These are phyloP conservation scores for Trametes meyenii DNA, from an alignment of 768 basidiomycete genomes.

Conservation along the genomic window DNA sequence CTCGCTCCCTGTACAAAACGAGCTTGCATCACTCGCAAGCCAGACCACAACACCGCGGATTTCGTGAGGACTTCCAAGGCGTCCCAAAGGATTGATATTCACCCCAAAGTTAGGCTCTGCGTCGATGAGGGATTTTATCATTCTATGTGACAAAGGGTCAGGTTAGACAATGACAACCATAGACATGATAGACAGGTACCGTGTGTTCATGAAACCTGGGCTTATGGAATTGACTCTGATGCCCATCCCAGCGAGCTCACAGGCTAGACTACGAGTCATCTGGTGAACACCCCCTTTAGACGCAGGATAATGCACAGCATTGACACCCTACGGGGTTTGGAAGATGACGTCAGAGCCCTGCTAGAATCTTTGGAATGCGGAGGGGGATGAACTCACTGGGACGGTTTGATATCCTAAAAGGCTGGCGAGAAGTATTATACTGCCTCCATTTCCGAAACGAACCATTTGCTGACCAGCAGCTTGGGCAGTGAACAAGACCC, in stretches of 20 bases:
- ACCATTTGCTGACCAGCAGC: slow-evolving; percentile 36
- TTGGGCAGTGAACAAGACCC: background rate
- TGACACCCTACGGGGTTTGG: slow-evolving; percentile 20
- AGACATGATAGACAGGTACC: slow-evolving; percentile 36
- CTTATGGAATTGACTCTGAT: slow-evolving; percentile 78
- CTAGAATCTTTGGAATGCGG: background rate
- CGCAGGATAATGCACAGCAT: slow-evolving; percentile 73
- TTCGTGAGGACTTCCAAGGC: background rate
- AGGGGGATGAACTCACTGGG: slow-evolving; percentile 51
- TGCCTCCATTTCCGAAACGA: slow-evolving; percentile 37
- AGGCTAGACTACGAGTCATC: slow-evolving; percentile 81
- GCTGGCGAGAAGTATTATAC: slow-evolving; percentile 44
- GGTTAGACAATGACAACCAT: background rate
- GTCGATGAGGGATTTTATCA: background rate
- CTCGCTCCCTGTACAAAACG: background rate
- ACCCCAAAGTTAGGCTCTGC: background rate
- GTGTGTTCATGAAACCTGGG: slow-evolving; percentile 74
- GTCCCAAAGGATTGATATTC: background rate
- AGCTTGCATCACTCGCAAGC: background rate
- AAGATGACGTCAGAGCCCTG: background rate
- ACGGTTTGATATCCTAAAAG: slow-evolving; percentile 22
- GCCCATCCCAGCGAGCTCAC: slow-evolving; percentile 62
- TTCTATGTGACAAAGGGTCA: background rate
- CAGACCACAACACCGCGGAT: background rate
- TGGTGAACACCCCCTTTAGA: slow-evolving; percentile 78